Evolutionary conservation across 202 grass and related monocot genomes (phyloP), one percentile per base, ranked within the genome.

Genomic region (Dendrocalamus latiflorus): DNA sequence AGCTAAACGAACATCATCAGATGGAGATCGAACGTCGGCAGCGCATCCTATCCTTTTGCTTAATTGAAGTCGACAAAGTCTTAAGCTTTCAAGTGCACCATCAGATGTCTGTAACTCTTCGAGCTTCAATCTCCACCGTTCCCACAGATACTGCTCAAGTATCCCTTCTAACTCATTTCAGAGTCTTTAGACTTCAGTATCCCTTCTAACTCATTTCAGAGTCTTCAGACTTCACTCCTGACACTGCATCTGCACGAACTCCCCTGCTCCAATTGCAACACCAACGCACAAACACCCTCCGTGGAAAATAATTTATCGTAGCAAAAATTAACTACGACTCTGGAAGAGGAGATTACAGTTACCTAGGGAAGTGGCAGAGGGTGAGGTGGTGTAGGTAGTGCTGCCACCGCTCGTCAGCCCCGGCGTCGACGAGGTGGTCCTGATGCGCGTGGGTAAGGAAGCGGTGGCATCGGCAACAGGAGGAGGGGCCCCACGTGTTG

Each of bases 391-490:
- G 70, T 98, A 98, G 83, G 95, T 44, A 63, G 78, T 53, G 38
- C 57, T 74, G 3, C 50, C 57, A 6, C 1, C 66, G 8, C 60
- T 33, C 48, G 28, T 14, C 42, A 45, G 30, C 70, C 4, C 42
- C 88, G 53, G 93, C 73, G 63, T 85, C 82, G 74, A 80, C 65
- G 80, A 98, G 92, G 69, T 95, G 93, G 79, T 98, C 93, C 22
- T 73, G 76, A 83, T 95, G 95, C 62, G 95, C 93, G 87, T 98
- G 95, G 71, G 86, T 93, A 73, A 98, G 89, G 76, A 95, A 98
- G n/a, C 80, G 83, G 87, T 93, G 80, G 63, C 89, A 65, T 70
- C 92, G 90, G 83, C 87, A 89, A 50, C 82, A 49, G 67, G 90
- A 81, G 56, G 89, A 79, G 24, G 85, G 36, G 37, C 86, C 90